Conservation (phyloP, 2,329 filamentous ascomycete genomes). For the Pestalotiopsis sp. region DNA sequence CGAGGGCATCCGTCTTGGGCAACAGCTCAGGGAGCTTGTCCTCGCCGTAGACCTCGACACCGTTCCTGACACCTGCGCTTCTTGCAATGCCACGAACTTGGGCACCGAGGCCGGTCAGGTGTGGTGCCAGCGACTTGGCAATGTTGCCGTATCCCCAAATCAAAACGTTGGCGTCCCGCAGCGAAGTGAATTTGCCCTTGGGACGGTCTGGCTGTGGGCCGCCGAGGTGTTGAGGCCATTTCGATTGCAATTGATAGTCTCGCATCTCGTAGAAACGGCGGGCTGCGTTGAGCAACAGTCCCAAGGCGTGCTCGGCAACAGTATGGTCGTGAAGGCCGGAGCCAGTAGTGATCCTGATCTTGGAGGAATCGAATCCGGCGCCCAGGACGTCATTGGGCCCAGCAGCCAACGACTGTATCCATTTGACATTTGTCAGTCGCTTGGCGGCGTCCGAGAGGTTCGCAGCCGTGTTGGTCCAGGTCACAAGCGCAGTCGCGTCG, state of each 20-base stretch:
- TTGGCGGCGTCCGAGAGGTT: slow-evolving; percentile 61
- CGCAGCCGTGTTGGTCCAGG: slow-evolving; percentile 60
- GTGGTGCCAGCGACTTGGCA: slow-evolving; percentile 60
- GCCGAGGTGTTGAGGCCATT: slow-evolving; percentile 65
- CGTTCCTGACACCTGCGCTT: slow-evolving; percentile 56
- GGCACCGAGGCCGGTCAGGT: slow-evolving; percentile 57
- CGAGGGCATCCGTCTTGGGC: slow-evolving; percentile 62
- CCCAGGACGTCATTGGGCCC: slow-evolving; percentile 67
- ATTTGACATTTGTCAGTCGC: slow-evolving; percentile 59
- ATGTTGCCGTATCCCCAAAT: slow-evolving; percentile 72
- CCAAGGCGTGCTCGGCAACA: slow-evolving; percentile 66
- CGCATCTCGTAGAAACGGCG: slow-evolving; percentile 65
- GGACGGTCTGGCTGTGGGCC: slow-evolving; percentile 63
- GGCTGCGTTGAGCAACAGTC: slow-evolving; percentile 56
- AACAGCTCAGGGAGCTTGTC: slow-evolving; percentile 56
- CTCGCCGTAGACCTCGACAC: slow-evolving; percentile 59
- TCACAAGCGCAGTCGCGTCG: slow-evolving; percentile 64
- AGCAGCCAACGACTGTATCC: slow-evolving; percentile 69
- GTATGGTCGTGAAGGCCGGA: slow-evolving; percentile 66
- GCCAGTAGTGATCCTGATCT: slow-evolving; percentile 59
- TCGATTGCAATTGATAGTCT: slow-evolving; percentile 57
- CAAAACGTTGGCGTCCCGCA: slow-evolving; percentile 59
- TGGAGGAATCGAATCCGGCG: slow-evolving; percentile 59
- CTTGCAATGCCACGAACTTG: slow-evolving; percentile 62
- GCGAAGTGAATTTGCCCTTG: slow-evolving; percentile 57